Evolutionary conservation across 805 yeast species (phyloP), one percentile per base, ranked within the genome.

Genomic region (Saccharomycopsis sp.): DNA sequence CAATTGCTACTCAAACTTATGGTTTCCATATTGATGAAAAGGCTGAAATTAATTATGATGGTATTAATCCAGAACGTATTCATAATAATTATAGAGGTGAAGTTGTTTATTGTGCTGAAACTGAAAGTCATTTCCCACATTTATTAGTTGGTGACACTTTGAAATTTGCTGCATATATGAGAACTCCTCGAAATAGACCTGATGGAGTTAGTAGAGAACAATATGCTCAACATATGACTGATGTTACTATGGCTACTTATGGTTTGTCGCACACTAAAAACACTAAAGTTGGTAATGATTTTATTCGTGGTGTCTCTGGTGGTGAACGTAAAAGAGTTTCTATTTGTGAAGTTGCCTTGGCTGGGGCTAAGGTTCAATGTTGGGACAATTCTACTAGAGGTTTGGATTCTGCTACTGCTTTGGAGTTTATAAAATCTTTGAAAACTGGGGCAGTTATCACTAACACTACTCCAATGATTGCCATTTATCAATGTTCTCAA

Each of bases 311-410:
- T 62, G 77, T 81, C 37, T 79, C 85, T 23, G 87, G 86, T 59
- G 87, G 86, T 65, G 84, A 80, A 62, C 66, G 86, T 54, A 80
- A 80, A 61, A 75, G 86, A 66, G 85, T 79, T 17, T 77, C 85
- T n/a, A 77, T 80, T 54, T 84, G 82, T 9, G 86, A 80, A 61
- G 83, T 72, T 38, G 55, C 70, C 13, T 54, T 67, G 23, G 59
- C 68, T 42, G 77, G 77, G 50, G 72, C 80, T 24, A 63, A 62
- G 47, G 52, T 72, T 33, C 73, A 69, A 53, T 71, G 75, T 59
- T 72, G 75, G 75, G 77, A 76, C 66, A 76, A 76, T 51, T 74
- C 81, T n/a, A 76, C 82, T 13, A 71, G 81, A 67, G 82, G 82
- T 52, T 67, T 76, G 58, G 82, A 76, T 64, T 67, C 82, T 14